phyloP scores from a whole-genome alignment of 2,329 filamentous ascomycete species.

The Boeremia lycopersici region DNA sequence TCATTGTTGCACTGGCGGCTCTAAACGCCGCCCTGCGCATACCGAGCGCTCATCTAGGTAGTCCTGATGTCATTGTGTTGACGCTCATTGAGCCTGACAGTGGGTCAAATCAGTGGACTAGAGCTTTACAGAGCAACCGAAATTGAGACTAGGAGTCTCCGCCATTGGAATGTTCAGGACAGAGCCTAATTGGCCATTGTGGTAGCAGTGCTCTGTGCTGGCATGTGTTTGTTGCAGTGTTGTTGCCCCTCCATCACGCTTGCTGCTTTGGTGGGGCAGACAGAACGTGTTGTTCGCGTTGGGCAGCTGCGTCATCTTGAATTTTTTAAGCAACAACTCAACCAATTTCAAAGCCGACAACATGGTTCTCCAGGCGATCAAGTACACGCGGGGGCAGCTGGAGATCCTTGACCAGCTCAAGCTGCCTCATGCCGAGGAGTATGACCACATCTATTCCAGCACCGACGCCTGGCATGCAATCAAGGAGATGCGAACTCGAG shows the following conservation, averaged over 20 bases:
- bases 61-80: slow-evolving; percentile 20
- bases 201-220: not conserved
- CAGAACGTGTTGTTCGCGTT: slow-evolving; percentile 7
- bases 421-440: slow-evolving; percentile 79
- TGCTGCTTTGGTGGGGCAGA: slow-evolving; percentile 7
- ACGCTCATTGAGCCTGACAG: not conserved
- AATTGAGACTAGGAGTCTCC: not conserved
- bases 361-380: slow-evolving; percentile 75
- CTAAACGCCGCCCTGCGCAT: slow-evolving; percentile 12
- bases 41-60: slow-evolving; percentile 9
- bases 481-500: slow-evolving; percentile 76
- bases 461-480: slow-evolving; percentile 84
- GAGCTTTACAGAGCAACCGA: not conserved
- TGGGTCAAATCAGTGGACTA: slow-evolving; percentile 6
- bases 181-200: not conserved
- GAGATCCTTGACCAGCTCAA: slow-evolving; percentile 84
- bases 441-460: slow-evolving; percentile 72
- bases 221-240: not conserved
- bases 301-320: slow-evolving; percentile 25
- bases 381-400: slow-evolving; percentile 73
- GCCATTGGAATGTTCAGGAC: not conserved
- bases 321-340: slow-evolving; percentile 22
- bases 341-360: slow-evolving; percentile 18
- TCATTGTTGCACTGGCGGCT: slow-evolving; percentile 6
- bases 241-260: slow-evolving; percentile 9